Evolutionary conservation across 2,329 filamentous ascomycete genomes (phyloP), one percentile per base, ranked within the genome.

Genomic region (Aspergillus sp.): DNA sequence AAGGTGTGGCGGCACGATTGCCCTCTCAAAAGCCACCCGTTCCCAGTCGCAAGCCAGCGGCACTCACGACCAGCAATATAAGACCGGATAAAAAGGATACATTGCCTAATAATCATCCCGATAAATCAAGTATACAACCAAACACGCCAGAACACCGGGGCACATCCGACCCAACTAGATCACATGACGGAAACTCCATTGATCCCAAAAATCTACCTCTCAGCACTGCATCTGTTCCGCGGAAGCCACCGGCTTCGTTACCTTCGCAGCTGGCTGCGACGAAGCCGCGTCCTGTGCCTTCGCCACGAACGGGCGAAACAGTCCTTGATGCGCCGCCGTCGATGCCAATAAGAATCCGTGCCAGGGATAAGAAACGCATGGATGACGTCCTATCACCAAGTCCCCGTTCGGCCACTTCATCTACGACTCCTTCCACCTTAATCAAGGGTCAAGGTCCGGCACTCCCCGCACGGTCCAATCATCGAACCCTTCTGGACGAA

Each of bases 141-240:
- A 17, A 54, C 55, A 10, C 69, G 69, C 45, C 61, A 66, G 35
- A 65, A 6, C 63, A 65, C 19, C 52, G 64, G 22, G 64, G 62
- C 46, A 60, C 56, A 24, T 50, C 47, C 7, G 38, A 48, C 16
- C 53, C 38, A 22, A 45, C 35, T 22, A 47, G 47, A 24, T 41
- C 45, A 13, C 16, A 44, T n/a, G 54, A 51, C 30, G 47, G 33
- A 10, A 42, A 40, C 16, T 47, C 52, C 36, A 48, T 45, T 35
- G 43, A 45, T n/a, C 43, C 47, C 16, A 22, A 50, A 47, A 40
- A 46, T 16, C 16, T 46, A 30, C 40, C 52, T 3, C 19, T 32
- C 24, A 46, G 44, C 43, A 49, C 44, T 4, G 42, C 40, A 36
- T 32, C 44, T 20, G 41, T 55, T 40, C 52, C 50, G n/a, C 57